A percentile compares a stretch with the other conserved stretches of the same genome.
These are phyloP conservation scores for Marasmius oreades DNA, from an alignment of 1,284 basidiomycete species.

Conservation along the genomic window DNA sequence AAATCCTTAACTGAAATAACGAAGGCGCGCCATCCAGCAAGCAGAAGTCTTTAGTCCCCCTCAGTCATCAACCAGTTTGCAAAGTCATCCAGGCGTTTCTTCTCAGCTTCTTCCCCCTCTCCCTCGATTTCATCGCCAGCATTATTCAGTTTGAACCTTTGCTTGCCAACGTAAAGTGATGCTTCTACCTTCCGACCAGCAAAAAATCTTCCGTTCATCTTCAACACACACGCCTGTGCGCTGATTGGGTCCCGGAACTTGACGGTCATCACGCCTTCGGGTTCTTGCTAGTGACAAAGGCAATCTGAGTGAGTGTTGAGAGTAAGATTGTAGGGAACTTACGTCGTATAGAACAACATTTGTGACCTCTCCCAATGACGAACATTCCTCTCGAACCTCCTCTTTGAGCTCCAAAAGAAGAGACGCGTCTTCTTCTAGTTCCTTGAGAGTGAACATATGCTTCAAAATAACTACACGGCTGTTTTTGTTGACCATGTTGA, in stretches of 20 bases:
- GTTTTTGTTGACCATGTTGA: conserved; percentile 47
- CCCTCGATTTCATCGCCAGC: conserved; percentile 54
- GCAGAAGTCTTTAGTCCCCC: conserved; percentile 46
- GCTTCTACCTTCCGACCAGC: conserved; percentile 83
- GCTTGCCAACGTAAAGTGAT: conserved; percentile 74
- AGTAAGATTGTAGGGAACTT: conserved; percentile 30
- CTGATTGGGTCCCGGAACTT: conserved; percentile 89
- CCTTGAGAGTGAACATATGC: conserved; percentile 90
- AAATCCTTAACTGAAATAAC: too few species aligned
- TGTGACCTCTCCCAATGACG: conserved; percentile 89
- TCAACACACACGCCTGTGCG: conserved; percentile 89
- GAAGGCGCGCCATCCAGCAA: too few species aligned
- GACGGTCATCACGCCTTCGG: conserved; percentile 94
- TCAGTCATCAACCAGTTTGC: conserved; percentile 82
- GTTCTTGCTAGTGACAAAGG: conserved; percentile 66
- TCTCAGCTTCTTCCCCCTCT: conserved; percentile 71
- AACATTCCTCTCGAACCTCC: conserved; percentile 94
- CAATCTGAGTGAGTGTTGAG: conserved; percentile 1
- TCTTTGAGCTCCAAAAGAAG: conserved; percentile 92
- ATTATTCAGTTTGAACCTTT: conserved; percentile 78
- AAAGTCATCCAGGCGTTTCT: conserved; percentile 83
- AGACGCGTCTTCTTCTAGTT: conserved; percentile 85
- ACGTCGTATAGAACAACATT: conserved; percentile 97
- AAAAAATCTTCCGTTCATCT: conserved; percentile 96
- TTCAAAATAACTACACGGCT: conserved; percentile 87